Base-by-base conservation (phyloP, 306 rosid genomes). In the Medicago lupulina region DNA sequence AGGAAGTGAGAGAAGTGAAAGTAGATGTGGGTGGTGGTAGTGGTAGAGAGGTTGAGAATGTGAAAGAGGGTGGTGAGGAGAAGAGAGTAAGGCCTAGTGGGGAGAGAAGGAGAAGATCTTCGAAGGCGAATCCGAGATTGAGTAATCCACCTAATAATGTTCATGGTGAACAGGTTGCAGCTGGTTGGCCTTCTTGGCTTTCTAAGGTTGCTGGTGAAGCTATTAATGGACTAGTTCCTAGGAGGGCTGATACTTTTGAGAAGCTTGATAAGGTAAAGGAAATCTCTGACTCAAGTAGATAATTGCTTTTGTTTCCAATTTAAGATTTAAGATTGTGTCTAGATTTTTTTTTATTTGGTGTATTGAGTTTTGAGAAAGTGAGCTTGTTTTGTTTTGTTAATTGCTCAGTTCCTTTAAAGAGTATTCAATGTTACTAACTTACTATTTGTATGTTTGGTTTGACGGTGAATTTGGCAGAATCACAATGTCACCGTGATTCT, bases 131-230 rank as follows among this genome's bases (percentile, higher is more conserved):
- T 89, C 99, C 97, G 51, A 83, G 99, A 85, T 71, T 82, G 80
- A 89, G 99, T 74, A 92, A 92, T 80, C 96, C 88, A 14, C 90
- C 97, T 47, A 90, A 89, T 80, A 79, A 95, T 68, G 82, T 95
- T 66, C 92, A 88, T 53, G 99, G 99, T 18, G 98, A 96, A 89
- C 99, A 90, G 83, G 96, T 96, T n/a, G 98, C 99, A 3, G 97
- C 99, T 21, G 99, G 99, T 0, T 95, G 99, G 99, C 99, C 99
- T 4, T 84, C 97, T 82, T 96, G 99, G 99, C 91, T 96, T 73
- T 95, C 97, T 46, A 91, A 94, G 73, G 93, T 96, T 75, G 98
- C 98, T 76, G 98, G 99, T 19, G 99, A 96, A 84, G 98, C 99
- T 46, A 90, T 95, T 77, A 90, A 89, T 34, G 99, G 99, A 67